Evolutionary conservation across 73 alveolate species (phyloP), one percentile per base, ranked within the genome.

Genomic region (Paramecium sonneborni): DNA sequence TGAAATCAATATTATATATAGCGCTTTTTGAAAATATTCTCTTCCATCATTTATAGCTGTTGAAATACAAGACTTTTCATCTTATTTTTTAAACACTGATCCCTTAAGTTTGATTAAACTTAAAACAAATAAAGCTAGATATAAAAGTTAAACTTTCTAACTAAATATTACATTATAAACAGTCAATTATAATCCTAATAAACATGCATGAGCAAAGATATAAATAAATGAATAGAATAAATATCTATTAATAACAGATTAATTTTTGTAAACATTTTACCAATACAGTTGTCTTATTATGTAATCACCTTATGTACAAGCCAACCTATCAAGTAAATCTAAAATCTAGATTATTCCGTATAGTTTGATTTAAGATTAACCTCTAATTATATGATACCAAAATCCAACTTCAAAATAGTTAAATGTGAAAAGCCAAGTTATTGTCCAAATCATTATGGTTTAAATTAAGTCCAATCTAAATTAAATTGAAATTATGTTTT

Each of bases 111-210:
- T 79, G n/a, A 79, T 79, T 11, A 79, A 41, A 46, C 90, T 79
- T 20, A 79, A 6, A 11, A 79, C 90, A 44, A 79, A 79, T 46
- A 79, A 79, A 3, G 90, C 90, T 43, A 79, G 43, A 46, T 79
- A 79, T 14, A 79, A 23, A 9, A 79, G 55, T 43, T 79, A 12
- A 11, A 79, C 41, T 43, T 44, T 44, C 18, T 46, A 24, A 46
- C 90, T 79, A 41, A 79, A 79, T 43, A 79, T 79, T 34, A 79
- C 90, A 79, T 79, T 79, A 43, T 79, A 79, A 39, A 79, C 90
- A 20, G 90, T 79, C 23, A 79, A 12, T 44, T 79, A 24, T 20
- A 79, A 23, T 2, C 90, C 90, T 24, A 79, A 43, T 24, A 79
- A 20, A 20, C 90, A 79, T 3, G 90, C 28, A 46, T 79, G 90